Evolutionary conservation across 192 early-diverging fungal species (phyloP), one percentile per base, ranked within the genome.

Genomic region (Rhizoclosmatium sp.): DNA sequence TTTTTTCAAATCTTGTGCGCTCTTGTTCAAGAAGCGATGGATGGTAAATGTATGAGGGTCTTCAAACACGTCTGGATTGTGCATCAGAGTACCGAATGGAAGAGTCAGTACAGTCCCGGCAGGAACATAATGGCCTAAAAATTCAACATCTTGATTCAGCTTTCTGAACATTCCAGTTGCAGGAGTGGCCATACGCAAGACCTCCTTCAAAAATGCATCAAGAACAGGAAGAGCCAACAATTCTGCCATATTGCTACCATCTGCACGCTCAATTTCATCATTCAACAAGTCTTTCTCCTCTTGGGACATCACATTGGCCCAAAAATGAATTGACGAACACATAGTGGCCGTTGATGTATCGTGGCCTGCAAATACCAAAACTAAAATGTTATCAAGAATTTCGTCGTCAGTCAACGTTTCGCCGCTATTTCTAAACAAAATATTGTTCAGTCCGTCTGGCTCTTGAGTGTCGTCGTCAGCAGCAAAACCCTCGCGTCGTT

Each of bases 151-250:
- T 31, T 31, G 31, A 58, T 16, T 21, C 14, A 21, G 14, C 12
- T 16, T 21, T 16, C 12, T 16, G 12, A 39, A 47, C 19, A 45
- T 12, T 19, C 45, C 41, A 10, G 23, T 46, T 14, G 69, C 47
- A 23, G 75, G 75, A 12, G 60, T 10, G 14, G 40, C 2, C 10
- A 66, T 45, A 10, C 75, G 21, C 46, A 76, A 46, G 39, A 76
- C 42, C 46, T 76, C 75, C 75, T 69, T 69, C 3, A 67, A 21
- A 67, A 76, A 76, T 9, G 61, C 62, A 46, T 76, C 75, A 23
- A 76, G 62, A n/a, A 76, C 75, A 31, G 75, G 75, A 16, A 76
- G 39, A 4, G 4, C 31, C 16, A 21, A 12, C 39, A 76, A 41
- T 31, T 31, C 31, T 16, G 56, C 56, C 31, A 31, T 31, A 31